Base-by-base conservation (phyloP, 2,329 filamentous ascomycete genomes). In the Paracamarosporium sp. region DNA sequence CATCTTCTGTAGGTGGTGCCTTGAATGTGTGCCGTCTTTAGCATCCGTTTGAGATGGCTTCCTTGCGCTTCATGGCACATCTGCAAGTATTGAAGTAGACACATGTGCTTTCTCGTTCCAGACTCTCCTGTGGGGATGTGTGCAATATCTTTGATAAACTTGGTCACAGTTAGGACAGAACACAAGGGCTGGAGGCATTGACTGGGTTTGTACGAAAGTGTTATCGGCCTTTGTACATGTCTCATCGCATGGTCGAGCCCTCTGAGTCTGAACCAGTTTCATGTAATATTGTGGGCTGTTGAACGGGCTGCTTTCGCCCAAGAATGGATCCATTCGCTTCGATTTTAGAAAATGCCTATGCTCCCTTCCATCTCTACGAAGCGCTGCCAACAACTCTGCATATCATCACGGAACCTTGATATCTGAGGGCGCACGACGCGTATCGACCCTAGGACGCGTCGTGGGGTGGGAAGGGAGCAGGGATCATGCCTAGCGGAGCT, bases 141-240 rank as follows among this genome's bases (percentile, higher is more conserved):
- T 31, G 9, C 9, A 13, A 31, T 31, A 31, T 31, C 30, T 13
- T 31, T 31, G n/a, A n/a, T n/a, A n/a, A 11, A 36, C 30, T 30
- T 45, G 48, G 4, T 36, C 48, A 4, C 40, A 48, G 31, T 63
- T 56, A 30, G n/a, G n/a, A n/a, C n/a, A n/a, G n/a, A n/a, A n/a
- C n/a, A n/a, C n/a, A n/a, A n/a, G n/a, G n/a, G n/a, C n/a, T 71
- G 71, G 22, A 72, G 60, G 1, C 50, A 50, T 22, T 60, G 57
- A 68, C 67, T 72, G 0, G 68, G 68, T 20, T 66, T 59, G 38
- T 65, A 69, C 7, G 68, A 60, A 45, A 72, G 55, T n/a, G n/a
- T n/a, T n/a, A 3, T 31, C 8, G 30, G 30, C 9, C 9, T 31
- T 31, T 13, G 30, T 31, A 31, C 3, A 31, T 31, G 15, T 38